Base-by-base conservation (phyloP, 768 basidiomycete genomes). In the Mrakia gelida region DNA sequence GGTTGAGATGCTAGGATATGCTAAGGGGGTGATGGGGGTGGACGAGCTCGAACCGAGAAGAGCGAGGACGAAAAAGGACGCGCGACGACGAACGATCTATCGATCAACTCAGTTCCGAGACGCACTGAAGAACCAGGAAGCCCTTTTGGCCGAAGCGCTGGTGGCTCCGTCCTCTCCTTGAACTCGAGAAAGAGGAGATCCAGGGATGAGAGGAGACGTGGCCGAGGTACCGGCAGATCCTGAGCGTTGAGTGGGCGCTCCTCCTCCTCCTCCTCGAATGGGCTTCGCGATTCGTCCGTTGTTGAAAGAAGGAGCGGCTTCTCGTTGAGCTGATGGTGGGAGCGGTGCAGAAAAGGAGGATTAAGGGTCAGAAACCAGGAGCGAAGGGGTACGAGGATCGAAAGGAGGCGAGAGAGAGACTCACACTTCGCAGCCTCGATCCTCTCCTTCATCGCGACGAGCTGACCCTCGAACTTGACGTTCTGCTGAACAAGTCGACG, bases 251-350 rank as follows among this genome's bases (percentile, higher is more conserved):
- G 56, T 49, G 11, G 77, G 52, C 18, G 72, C 10, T 30, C 45
- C 73, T 18, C 26, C 94, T 18, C 26, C 94, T 62, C 94, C 94
- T 21, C 96, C 97, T 80, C 96, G 89, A 76, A 99, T 86, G 38
- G 97, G 97, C 86, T 98, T 98, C 49, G 96, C 96, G 80, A 99
- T 98, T 59, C 96, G 90, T 62, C 95, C 95, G 85, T 95, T 94
- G 84, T 88, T 91, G 82, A 96, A 88, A 62, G 91, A 86, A 41
- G 91, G 89, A 26, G 88, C 56, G 63, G 80, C 85, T 65, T 90
- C 88, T 63, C 92, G 92, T 89, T 92, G 91, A 21, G 93, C 93
- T 91, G 83, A 80, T 82, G 78, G 81, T 71, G 76, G 43, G 56
- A 38, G 49, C 16, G n/a, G 4, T 0, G n/a, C 26, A 23, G 26